A percentile compares a stretch with the other conserved stretches of the same genome.
Conservation (phyloP, 768 basidiomycete species). For the Infundibulicybe gibba region DNA sequence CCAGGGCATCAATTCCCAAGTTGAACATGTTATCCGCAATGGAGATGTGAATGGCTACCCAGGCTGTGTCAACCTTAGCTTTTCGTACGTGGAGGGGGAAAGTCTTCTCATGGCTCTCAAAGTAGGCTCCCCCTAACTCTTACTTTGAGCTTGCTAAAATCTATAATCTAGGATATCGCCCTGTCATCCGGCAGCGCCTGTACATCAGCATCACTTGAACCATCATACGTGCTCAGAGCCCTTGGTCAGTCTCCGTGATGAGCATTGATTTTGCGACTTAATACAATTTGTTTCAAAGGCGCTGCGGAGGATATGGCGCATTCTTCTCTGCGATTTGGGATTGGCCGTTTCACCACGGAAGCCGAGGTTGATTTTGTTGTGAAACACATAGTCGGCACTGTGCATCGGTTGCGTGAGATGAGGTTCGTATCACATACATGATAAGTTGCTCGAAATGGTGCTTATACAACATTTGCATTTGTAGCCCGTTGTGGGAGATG, state of each 20-base stretch:
- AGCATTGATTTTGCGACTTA: not conserved
- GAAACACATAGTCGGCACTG: slow-evolving; percentile 82
- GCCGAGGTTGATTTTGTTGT: slow-evolving; percentile 95
- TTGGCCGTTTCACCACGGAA: slow-evolving; percentile 97
- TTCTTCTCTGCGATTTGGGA: slow-evolving; percentile 94
- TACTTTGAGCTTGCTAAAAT: slow-evolving; percentile 5
- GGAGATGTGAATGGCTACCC: slow-evolving; percentile 91
- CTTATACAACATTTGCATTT: slow-evolving; percentile 7
- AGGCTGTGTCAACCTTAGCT: slow-evolving; percentile 94
- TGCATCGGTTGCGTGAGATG: slow-evolving; percentile 89
- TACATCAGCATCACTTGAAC: slow-evolving; percentile 96
- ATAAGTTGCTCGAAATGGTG: not conserved
- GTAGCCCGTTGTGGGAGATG: slow-evolving; percentile 98
- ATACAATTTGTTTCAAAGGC: slow-evolving; percentile 36
- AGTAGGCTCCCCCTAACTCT: slow-evolving; percentile 34
- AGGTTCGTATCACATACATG: slow-evolving; percentile 43
- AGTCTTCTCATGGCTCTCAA: slow-evolving; percentile 97
- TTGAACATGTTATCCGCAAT: slow-evolving; percentile 92
- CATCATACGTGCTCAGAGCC: slow-evolving; percentile 96
- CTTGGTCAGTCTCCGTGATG: slow-evolving; percentile 50
- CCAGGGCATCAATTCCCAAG: slow-evolving; percentile 72
- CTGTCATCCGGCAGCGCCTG: slow-evolving; percentile 98
- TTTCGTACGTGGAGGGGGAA: slow-evolving; percentile 97
- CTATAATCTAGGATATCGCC: slow-evolving; percentile 73
- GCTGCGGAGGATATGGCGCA: slow-evolving; percentile 99